phyloP scores from a whole-genome alignment of 1,139 yeast genomes.

The Yamadazyma jaroonii region DNA sequence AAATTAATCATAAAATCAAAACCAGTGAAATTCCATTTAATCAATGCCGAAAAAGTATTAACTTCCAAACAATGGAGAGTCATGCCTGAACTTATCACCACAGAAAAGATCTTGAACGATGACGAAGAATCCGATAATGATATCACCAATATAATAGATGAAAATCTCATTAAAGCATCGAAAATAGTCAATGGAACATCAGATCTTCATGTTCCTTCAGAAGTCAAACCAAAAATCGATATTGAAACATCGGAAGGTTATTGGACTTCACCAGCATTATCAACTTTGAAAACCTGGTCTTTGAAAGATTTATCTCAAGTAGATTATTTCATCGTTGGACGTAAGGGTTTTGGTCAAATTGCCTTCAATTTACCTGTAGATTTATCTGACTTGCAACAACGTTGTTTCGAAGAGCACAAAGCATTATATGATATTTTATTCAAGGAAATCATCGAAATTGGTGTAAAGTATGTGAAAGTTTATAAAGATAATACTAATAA shows the following conservation, averaged over 20 bases:
- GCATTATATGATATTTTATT: constrained; percentile 39
- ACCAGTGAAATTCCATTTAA: constrained; percentile 42
- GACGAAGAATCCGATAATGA: constrained; percentile 16
- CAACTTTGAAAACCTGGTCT: constrained; percentile 47
- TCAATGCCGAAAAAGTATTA: constrained; percentile 43
- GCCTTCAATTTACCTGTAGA: constrained; percentile 75
- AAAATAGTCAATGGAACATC: constrained; percentile 7
- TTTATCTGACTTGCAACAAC: constrained; percentile 38
- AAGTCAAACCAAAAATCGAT: background rate
- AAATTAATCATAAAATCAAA: constrained; percentile 40
- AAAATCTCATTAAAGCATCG: constrained; percentile 4
- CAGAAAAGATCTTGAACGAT: constrained; percentile 13
- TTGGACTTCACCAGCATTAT: constrained; percentile 77
- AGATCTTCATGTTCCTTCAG: background rate
- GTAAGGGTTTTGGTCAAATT: constrained; percentile 73
- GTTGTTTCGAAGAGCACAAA: constrained; percentile 29
- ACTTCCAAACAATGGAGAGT: constrained; percentile 32
- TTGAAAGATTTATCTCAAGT: constrained; percentile 54
- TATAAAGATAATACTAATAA: constrained; percentile 56
- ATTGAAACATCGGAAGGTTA: constrained; percentile 43
- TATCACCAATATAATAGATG: background rate
- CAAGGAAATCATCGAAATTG: constrained; percentile 58
- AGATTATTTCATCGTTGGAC: constrained; percentile 71
- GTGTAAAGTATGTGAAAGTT: constrained; percentile 59
- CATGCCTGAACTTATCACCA: constrained; percentile 16